Percentiles rank a stretch among this genome's conserved stretches.
These are phyloP conservation scores for Ophiocordyceps robertsii DNA, from an alignment of 2,329 filamentous ascomycete genomes.

Conservation along the genomic window DNA sequence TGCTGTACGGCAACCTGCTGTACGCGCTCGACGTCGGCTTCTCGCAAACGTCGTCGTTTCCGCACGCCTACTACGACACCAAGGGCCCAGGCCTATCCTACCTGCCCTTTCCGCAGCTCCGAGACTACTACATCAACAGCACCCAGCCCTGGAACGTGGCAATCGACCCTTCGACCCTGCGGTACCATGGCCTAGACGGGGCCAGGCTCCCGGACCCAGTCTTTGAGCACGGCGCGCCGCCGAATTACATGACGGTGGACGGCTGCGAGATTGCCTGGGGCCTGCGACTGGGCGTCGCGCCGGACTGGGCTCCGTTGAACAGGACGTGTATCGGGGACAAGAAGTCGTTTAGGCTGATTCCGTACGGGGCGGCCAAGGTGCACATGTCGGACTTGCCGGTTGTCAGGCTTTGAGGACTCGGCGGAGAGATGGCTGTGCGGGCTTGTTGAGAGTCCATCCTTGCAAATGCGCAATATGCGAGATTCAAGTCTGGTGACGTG, in stretches of 20 bases:
- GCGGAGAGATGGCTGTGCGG: background rate
- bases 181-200: slow-evolving; percentile 9
- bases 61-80: slow-evolving; percentile 9
- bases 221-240: slow-evolving; percentile 15
- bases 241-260: slow-evolving; percentile 20
- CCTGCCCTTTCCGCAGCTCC: slow-evolving; percentile 12
- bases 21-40: slow-evolving; percentile 26
- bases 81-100: slow-evolving; percentile 5
- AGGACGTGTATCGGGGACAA: slow-evolving; percentile 12
- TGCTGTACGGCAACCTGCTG: slow-evolving; percentile 29
- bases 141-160: slow-evolving; percentile 15
- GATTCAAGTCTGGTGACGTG: background rate
- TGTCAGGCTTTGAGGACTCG: background rate
- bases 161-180: slow-evolving; percentile 12
- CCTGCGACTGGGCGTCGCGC: slow-evolving; percentile 15
- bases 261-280: slow-evolving; percentile 24
- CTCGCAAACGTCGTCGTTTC: slow-evolving; percentile 9
- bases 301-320: slow-evolving; percentile 10
- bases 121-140: slow-evolving; percentile 18
- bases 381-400: slow-evolving; percentile 18
- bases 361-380: slow-evolving; percentile 31
- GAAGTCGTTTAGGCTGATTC: slow-evolving; percentile 21
- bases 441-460: background rate
- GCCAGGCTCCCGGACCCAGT: slow-evolving; percentile 12
- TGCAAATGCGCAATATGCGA: background rate